These are phyloP conservation scores for Suillus subaureus DNA, from an alignment of 768 basidiomycete genomes.

Conservation along the genomic window DNA sequence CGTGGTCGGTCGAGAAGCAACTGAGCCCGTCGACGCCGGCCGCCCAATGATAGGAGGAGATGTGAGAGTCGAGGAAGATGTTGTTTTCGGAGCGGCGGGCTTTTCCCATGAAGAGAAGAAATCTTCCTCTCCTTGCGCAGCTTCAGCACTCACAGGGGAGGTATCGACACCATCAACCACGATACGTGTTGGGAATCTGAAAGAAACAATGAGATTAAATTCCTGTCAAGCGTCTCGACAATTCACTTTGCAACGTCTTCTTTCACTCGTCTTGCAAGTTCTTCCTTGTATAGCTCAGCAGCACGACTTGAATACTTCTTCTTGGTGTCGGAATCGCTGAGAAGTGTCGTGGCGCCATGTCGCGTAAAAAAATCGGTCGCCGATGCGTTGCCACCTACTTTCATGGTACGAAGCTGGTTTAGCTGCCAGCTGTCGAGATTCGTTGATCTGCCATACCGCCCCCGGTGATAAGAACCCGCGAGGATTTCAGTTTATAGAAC, in stretches of 20 bases:
- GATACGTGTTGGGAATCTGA: constrained; percentile 76
- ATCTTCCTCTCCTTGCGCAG: constrained; percentile 72
- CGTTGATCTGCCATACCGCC: constrained; percentile 67
- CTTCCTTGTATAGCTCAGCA: constrained; percentile 91
- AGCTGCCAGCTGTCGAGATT: constrained; percentile 96
- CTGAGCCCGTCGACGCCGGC: constrained; percentile 40
- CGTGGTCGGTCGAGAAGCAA: constrained; percentile 61
- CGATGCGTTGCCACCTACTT: constrained; percentile 89
- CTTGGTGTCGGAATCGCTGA: constrained; percentile 77
- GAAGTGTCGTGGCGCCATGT: constrained; percentile 73
- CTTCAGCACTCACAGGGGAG: constrained; percentile 39
- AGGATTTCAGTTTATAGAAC: not conserved
- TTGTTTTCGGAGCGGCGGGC: constrained; percentile 56
- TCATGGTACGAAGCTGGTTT: constrained; percentile 91
- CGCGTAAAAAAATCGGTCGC: constrained; percentile 89
- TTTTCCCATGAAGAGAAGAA: constrained; percentile 99
- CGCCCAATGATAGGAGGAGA: constrained; percentile 65
- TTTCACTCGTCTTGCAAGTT: constrained; percentile 75
- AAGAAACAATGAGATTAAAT: constrained; percentile 8
- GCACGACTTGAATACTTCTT: constrained; percentile 86
- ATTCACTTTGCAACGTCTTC: constrained; percentile 73
- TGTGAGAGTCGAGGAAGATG: constrained; percentile 51
- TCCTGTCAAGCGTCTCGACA: not conserved
- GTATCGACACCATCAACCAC: constrained; percentile 80
- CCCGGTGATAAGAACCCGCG: constrained; percentile 18